These are phyloP conservation scores for Phaeoacremonium minimum DNA, from an alignment of 2,329 filamentous ascomycete genomes.

Conservation along the genomic window DNA sequence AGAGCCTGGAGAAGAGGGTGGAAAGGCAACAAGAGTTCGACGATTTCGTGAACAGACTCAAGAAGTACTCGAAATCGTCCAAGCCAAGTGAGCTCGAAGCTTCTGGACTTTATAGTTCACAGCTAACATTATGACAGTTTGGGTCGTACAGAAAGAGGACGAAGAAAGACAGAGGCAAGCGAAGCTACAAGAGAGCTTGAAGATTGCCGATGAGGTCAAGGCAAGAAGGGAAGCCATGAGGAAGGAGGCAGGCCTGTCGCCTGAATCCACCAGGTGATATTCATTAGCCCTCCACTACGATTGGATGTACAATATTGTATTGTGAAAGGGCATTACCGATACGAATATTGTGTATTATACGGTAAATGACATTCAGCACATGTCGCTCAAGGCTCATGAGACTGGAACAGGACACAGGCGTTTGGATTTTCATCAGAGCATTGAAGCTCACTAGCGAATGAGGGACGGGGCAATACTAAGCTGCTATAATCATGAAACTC, in stretches of 20 bases:
- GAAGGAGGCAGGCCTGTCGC: conserved; percentile 39
- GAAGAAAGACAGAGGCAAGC: conserved; percentile 35
- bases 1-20: conserved; percentile 74
- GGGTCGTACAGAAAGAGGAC: conserved; percentile 46
- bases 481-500: no score
- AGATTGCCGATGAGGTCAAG: conserved; percentile 34
- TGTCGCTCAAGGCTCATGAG: no score
- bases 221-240: conserved; percentile 43
- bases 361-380: no score
- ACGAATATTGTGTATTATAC: no score
- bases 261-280: conserved; percentile 16
- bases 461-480: no score
- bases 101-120: neutral
- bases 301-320: neutral
- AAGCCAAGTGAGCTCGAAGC: conserved; percentile 70
- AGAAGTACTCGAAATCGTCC: conserved; percentile 85
- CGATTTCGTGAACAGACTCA: conserved; percentile 77
- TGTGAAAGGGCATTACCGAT: neutral
- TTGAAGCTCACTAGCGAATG: no score
- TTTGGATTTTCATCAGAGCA: no score
- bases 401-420: no score
- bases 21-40: conserved; percentile 83
- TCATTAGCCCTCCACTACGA: no score
- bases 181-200: conserved; percentile 26
- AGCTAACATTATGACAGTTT: conserved; percentile 34